phyloP scores from a whole-genome alignment of 1,284 basidiomycete species.

The Pseudozyma pruni region DNA sequence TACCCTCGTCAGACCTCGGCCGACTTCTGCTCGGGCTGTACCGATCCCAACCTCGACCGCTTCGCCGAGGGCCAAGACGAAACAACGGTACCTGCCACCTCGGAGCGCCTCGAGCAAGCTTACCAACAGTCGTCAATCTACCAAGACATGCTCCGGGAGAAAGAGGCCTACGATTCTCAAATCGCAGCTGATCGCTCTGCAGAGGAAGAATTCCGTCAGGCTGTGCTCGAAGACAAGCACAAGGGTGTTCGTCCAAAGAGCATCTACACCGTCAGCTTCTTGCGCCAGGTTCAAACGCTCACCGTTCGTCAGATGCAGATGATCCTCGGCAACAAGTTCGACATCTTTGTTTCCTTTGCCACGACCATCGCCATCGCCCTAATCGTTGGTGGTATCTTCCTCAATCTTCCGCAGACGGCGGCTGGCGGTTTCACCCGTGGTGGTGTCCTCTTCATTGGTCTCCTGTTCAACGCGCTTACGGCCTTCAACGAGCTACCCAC shows the following conservation, averaged over 20 bases:
- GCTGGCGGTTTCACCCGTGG: conserved; percentile 58
- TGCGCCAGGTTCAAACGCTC: conserved; percentile 70
- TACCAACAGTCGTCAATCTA: conserved; percentile 44
- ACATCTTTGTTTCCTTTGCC: conserved; percentile 72
- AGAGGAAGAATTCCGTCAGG: conserved; percentile 34
- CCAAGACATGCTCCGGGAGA: conserved; percentile 51
- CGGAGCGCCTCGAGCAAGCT: conserved; percentile 41
- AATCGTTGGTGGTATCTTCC: conserved; percentile 83
- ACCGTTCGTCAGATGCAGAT: conserved; percentile 80
- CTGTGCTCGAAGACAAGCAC: conserved; percentile 45
- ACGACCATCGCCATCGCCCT: conserved; percentile 71
- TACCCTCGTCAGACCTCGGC: conserved; percentile 77
- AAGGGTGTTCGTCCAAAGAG: conserved; percentile 36
- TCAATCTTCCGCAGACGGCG: conserved; percentile 49
- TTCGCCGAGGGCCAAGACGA: conserved; percentile 37
- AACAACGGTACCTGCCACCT: conserved; percentile 36
- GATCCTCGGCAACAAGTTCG: conserved; percentile 82
- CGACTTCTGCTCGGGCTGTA: conserved; percentile 69
- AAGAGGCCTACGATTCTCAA: conserved; percentile 63
- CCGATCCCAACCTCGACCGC: conserved; percentile 80
- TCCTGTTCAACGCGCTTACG: conserved; percentile 62
- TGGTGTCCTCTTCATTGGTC: conserved; percentile 60
- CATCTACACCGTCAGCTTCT: conserved; percentile 36
- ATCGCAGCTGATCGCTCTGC: conserved; percentile 31
- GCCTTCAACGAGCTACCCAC: conserved; percentile 75